phyloP scores from a whole-genome alignment of 129 eudicot species.

The Arctium lappa region DNA sequence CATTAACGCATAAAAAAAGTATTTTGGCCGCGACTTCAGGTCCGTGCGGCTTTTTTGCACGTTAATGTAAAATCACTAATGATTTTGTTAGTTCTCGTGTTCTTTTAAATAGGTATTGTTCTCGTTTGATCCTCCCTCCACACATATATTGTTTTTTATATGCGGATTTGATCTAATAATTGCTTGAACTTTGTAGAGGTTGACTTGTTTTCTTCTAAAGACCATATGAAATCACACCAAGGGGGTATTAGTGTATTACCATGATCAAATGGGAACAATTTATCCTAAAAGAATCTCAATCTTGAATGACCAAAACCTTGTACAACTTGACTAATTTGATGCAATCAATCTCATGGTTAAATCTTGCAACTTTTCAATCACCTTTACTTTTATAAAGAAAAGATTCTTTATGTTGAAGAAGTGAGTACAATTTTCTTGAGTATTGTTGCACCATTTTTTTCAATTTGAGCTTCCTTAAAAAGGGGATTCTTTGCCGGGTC shows the following conservation, averaged over 20 bases:
- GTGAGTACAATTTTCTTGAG: background rate
- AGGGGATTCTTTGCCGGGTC: background rate
- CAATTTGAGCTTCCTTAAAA: background rate
- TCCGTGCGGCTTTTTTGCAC: too few relatives aligned
- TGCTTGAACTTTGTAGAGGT: constrained; percentile 5
- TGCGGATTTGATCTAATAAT: background rate
- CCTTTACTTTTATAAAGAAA: too few relatives aligned
- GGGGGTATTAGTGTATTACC: background rate
- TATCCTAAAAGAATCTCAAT: too few relatives aligned
- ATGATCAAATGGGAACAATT: too few relatives aligned
- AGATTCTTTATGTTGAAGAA: background rate
- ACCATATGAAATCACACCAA: background rate
- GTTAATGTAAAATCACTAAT: too few relatives aligned
- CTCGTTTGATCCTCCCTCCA: too few relatives aligned
- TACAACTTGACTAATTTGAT: background rate
- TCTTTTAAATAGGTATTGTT: too few relatives aligned
- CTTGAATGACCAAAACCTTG: too few relatives aligned
- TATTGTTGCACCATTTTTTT: background rate
- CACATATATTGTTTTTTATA: background rate
- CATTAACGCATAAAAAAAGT: too few relatives aligned
- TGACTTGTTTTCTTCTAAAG: background rate
- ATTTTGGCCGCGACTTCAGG: too few relatives aligned
- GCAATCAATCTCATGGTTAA: background rate
- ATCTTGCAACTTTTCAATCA: background rate
- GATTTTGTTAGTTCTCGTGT: too few relatives aligned